Evolutionary conservation across 208 protist genomes (phyloP), one percentile per base, ranked within the genome.

Genomic region (Blastocrithidia nonstop): DNA sequence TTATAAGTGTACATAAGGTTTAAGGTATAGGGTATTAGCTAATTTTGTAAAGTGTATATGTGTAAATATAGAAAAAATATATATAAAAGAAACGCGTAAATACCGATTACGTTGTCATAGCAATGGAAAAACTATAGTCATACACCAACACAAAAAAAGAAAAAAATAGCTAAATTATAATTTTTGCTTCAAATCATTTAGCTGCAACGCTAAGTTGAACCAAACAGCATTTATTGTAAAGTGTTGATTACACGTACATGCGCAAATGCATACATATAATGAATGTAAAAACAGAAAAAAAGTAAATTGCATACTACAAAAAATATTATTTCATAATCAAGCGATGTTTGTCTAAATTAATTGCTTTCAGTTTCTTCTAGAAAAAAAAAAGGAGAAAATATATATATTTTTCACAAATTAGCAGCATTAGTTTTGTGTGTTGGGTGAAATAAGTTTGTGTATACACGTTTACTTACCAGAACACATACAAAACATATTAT

Each of bases 241-340:
- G n/a, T n/a, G n/a, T n/a, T n/a, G n/a, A n/a, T n/a, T n/a, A n/a
- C n/a, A n/a, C n/a, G n/a, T n/a, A 49, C 41, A 50, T 25, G 57
- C 55, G 43, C 13, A 16, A 35, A 15, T 13, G 13, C 29, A 35
- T 35, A 35, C 15, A 35, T 35, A 16, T 35, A 16, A 35, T 35
- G 29, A 13, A 35, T n/a, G 15, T 13, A 35, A 13, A 35, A 16
- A 23, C 21, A 28, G 28, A 58, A 51, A 6, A 45, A n/a, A 50
- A 43, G 29, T 17, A 46, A 19, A 36, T 48, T 35, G 20, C 50
- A 57, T 35, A 33, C 8, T 36, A 53, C 49, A 47, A 19, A 45
- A 51, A 45, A n/a, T 48, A 9, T 13, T 19, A 45, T 46, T 46
- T 4, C 36, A 32, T 9, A 11, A 52, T 54, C 43, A 41, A 38